phyloP scores from a whole-genome alignment of 2,329 filamentous ascomycete species.

The Nannizzia gypsea region DNA sequence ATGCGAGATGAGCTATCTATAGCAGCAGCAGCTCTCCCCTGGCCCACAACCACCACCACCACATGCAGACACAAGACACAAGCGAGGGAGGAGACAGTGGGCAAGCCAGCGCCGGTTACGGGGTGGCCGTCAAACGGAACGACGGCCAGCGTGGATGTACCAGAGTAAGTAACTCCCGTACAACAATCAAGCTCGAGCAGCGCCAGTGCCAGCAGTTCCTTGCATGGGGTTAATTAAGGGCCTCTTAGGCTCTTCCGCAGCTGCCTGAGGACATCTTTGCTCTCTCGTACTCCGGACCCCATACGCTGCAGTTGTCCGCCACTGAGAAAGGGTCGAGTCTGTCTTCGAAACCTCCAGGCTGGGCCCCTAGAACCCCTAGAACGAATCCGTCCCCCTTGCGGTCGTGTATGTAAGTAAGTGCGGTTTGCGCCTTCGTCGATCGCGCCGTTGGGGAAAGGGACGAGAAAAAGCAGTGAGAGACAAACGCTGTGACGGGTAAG shows the following conservation, averaged over 20 bases:
- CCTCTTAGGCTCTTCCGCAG: too few relatives aligned
- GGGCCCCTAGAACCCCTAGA: not conserved
- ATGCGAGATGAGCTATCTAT: not conserved
- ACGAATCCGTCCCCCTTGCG: not conserved
- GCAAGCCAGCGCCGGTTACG: not conserved
- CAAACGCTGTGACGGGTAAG: not conserved
- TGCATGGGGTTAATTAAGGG: too few relatives aligned
- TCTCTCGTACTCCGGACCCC: not conserved
- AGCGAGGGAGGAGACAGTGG: not conserved
- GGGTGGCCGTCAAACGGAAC: not conserved
- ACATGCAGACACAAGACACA: not conserved
- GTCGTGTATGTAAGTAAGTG: not conserved
- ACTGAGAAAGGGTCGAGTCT: not conserved
- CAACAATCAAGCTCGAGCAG: not conserved
- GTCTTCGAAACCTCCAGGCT: not conserved
- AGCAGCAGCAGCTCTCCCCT: not conserved
- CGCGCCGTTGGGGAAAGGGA: not conserved
- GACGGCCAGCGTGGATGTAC: too few relatives aligned
- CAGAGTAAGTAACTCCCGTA: too few relatives aligned
- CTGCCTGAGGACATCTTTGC: too few relatives aligned
- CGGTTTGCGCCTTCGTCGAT: not conserved
- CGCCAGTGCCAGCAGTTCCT: not conserved
- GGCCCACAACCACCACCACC: too few relatives aligned
- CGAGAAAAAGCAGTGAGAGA: not conserved
- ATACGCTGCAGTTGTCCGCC: not conserved